A percentile compares a stretch with the other conserved stretches of the same genome.
Conservation (phyloP, 2,329 filamentous ascomycete genomes). For the Nannizziopsis arthrosporioides region DNA sequence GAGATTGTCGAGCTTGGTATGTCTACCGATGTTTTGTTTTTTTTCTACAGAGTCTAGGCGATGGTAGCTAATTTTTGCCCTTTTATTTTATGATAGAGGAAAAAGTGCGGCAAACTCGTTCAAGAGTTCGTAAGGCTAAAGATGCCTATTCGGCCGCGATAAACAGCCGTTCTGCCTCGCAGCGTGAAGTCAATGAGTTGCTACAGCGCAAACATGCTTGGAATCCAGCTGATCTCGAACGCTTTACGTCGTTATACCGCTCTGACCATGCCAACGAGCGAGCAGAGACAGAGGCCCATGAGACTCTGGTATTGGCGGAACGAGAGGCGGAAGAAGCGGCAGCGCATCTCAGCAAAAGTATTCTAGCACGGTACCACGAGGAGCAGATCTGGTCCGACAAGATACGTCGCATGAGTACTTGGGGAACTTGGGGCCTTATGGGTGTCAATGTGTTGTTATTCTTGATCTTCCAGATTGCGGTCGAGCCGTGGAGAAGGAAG, state of each 20-base stretch:
- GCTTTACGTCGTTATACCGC: conserved; percentile 85
- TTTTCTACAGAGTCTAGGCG: background rate
- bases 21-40: background rate
- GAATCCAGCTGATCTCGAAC: conserved; percentile 75
- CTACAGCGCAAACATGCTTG: conserved; percentile 90
- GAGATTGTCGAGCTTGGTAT: conserved; percentile 59
- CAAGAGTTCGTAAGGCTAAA: conserved; percentile 58
- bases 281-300: conserved; percentile 60
- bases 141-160: conserved; percentile 72
- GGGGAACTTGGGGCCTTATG: conserved; percentile 98
- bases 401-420: conserved; percentile 89
- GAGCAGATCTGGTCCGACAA: conserved; percentile 99
- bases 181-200: conserved; percentile 89
- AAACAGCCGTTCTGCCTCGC: conserved; percentile 68
- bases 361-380: conserved; percentile 88
- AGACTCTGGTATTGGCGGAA: conserved; percentile 63
- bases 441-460: conserved; percentile 87
- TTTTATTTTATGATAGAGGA: conserved; percentile 33
- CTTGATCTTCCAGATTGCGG: conserved; percentile 70
- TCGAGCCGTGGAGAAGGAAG: conserved; percentile 81
- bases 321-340: conserved; percentile 65
- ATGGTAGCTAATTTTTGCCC: conserved; percentile 11
- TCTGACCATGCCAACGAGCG: conserved; percentile 89
- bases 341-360: conserved; percentile 64
- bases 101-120: conserved; percentile 44